Evolutionary conservation across 2,329 filamentous ascomycete genomes (phyloP).

Genomic region (Cladosporium sp.): DNA sequence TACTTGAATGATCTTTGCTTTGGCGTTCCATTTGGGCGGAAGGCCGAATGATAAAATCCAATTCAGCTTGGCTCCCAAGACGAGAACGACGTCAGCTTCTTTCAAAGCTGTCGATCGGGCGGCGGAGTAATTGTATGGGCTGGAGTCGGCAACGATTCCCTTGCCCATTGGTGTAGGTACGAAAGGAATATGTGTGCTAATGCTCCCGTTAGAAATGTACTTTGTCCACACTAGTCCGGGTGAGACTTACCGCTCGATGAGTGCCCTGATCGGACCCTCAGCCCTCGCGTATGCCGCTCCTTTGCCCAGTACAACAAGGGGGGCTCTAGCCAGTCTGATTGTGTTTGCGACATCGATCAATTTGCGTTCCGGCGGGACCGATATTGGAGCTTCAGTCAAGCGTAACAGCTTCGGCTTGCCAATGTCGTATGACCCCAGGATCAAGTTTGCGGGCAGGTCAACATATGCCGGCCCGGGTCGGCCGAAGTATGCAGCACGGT

Average conservation of each 20-base stretch:
- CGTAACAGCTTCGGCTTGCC: slow-evolving; percentile 15
- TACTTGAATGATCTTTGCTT: slow-evolving; percentile 49
- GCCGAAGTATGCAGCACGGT: slow-evolving; percentile 49
- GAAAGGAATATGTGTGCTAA: slow-evolving; percentile 45
- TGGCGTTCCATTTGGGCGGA: slow-evolving; percentile 47
- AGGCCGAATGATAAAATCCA: slow-evolving; percentile 55
- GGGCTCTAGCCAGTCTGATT: slow-evolving; percentile 44
- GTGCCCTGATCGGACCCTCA: slow-evolving; percentile 38
- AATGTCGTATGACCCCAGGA: slow-evolving; percentile 36
- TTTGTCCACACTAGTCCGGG: neutral
- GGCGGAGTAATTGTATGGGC: slow-evolving; percentile 47
- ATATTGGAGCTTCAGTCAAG: slow-evolving; percentile 32
- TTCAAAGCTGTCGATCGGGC: slow-evolving; percentile 49
- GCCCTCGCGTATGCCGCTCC: slow-evolving; percentile 50
- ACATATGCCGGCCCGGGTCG: slow-evolving; percentile 49
- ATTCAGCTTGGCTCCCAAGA: slow-evolving; percentile 51
- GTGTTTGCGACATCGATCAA: slow-evolving; percentile 38
- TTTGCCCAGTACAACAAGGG: slow-evolving; percentile 51
- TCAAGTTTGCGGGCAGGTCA: slow-evolving; percentile 51
- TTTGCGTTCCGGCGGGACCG: slow-evolving; percentile 40
- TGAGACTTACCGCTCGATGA: slow-evolving; percentile 35
- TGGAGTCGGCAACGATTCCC: slow-evolving; percentile 50
- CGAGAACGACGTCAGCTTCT: slow-evolving; percentile 49
- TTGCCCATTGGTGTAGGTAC: slow-evolving; percentile 56
- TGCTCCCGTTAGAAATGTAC: neutral